Evolutionary conservation across 2,329 filamentous ascomycete species (phyloP).

Genomic region (Botrytis pseudocinerea): DNA sequence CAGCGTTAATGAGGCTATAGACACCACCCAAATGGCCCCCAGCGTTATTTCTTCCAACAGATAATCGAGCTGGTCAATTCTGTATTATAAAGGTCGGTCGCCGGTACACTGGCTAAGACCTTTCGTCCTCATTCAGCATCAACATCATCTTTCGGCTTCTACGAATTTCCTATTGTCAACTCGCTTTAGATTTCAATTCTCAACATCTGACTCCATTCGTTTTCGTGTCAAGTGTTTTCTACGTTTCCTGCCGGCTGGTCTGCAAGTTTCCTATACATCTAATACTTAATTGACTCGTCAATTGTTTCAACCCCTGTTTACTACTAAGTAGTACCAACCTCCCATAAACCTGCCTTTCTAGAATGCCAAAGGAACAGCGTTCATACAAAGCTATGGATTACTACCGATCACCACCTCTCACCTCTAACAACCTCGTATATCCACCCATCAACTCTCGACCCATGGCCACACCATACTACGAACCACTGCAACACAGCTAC

Average conservation of each 20-base stretch:
- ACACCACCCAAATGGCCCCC: conserved; percentile 21
- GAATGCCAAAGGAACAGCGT: conserved; percentile 22
- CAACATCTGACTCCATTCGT: conserved; percentile 16
- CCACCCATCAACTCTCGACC: conserved; percentile 10
- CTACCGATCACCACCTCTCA: conserved; percentile 24
- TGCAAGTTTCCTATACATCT: conserved; percentile 8
- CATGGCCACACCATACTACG: conserved; percentile 20
- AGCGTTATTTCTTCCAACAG: conserved; percentile 20
- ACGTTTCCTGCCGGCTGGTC: conserved; percentile 20
- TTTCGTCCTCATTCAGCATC: conserved; percentile 23
- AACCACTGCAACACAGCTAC: conserved; percentile 23
- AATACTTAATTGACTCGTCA: conserved; percentile 18
- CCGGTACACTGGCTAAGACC: conserved; percentile 24
- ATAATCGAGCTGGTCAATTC: conserved; percentile 20
- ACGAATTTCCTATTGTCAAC: conserved; percentile 19
- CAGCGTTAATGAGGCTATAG: conserved; percentile 24
- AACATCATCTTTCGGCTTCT: conserved; percentile 4
- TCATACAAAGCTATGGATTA: conserved; percentile 20
- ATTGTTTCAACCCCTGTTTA: conserved; percentile 13
- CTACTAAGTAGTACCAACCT: neutral
- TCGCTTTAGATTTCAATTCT: conserved; percentile 22
- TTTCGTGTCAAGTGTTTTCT: conserved; percentile 20
- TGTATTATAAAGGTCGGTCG: conserved; percentile 25
- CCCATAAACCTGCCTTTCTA: neutral
- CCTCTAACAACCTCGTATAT: conserved; percentile 18